Evolutionary conservation across 2,329 filamentous ascomycete genomes (phyloP).

Genomic region (Penicillium sp.): DNA sequence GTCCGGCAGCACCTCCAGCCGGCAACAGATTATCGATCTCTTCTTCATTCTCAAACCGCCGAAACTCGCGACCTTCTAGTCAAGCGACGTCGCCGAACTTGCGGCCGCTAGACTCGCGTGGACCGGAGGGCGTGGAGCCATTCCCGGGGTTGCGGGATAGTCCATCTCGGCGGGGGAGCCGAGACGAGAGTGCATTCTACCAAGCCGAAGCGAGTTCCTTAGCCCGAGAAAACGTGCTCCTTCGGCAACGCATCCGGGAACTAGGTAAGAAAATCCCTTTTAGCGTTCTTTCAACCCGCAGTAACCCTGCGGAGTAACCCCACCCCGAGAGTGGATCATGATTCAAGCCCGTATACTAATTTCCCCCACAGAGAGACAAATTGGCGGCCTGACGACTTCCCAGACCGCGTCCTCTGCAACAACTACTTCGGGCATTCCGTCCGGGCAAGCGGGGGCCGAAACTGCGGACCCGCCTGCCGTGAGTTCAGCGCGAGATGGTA

Average conservation of each 20-base stretch:
- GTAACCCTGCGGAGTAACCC: background rate
- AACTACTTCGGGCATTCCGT: constrained; percentile 4
- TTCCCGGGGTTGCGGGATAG: constrained; percentile 27
- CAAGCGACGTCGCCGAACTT: constrained; percentile 39
- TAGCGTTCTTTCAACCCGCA: background rate
- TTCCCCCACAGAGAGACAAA: constrained; percentile 20
- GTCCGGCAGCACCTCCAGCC: constrained; percentile 19
- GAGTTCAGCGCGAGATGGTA: constrained; percentile 16
- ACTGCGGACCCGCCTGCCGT: constrained; percentile 16
- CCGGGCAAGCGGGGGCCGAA: constrained; percentile 21
- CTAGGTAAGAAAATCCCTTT: constrained; percentile 34
- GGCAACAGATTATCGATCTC: constrained; percentile 36
- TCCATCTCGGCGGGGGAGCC: constrained; percentile 37
- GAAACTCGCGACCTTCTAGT: constrained; percentile 35
- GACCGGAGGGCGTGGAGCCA: constrained; percentile 25
- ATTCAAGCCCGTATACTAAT: background rate
- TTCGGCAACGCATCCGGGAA: constrained; percentile 47
- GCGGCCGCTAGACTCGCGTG: constrained; percentile 31
- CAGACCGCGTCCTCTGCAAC: constrained; percentile 2
- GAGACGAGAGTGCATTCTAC: constrained; percentile 48
- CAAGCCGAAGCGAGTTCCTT: constrained; percentile 49
- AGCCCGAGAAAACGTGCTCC: constrained; percentile 49
- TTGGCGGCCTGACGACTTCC: constrained; percentile 16
- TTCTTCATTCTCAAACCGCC: constrained; percentile 34
- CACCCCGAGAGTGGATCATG: background rate